Conservation (phyloP, 257 asterid genomes). For the Cynanchum wilfordii region DNA sequence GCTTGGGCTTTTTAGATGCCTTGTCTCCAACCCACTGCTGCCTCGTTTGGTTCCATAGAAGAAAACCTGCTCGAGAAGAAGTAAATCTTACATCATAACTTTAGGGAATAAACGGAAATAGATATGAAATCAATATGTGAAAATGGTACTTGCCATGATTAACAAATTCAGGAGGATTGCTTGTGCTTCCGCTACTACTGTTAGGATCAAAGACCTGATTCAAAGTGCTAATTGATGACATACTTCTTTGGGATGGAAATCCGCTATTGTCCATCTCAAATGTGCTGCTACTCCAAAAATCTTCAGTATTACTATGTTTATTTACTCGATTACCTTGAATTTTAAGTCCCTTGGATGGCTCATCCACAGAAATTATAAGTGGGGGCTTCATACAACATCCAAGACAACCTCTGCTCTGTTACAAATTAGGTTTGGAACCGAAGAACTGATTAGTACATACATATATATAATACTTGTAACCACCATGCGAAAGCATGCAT, state of each 20-base stretch:
- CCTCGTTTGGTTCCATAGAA: constrained; percentile 88
- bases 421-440: constrained; percentile 72
- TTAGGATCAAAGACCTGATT: constrained; percentile 57
- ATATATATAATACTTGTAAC: not conserved
- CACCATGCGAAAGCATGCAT: not conserved
- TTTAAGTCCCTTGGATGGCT: constrained; percentile 68
- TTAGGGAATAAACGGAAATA: not conserved
- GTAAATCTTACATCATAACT: not conserved
- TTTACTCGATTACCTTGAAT: constrained; percentile 59
- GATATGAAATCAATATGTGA: not conserved
- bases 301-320: constrained; percentile 48
- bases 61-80: constrained; percentile 50
- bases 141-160: constrained; percentile 65
- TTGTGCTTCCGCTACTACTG: constrained; percentile 52
- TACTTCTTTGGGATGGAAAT: constrained; percentile 76
- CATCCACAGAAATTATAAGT: constrained; percentile 67
- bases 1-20: constrained; percentile 35
- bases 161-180: constrained; percentile 60
- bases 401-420: constrained; percentile 98
- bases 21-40: constrained; percentile 79
- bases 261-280: constrained; percentile 81
- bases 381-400: constrained; percentile 84
- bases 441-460: constrained; percentile 49
- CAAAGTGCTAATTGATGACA: constrained; percentile 76
- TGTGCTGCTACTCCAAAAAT: constrained; percentile 83